These are phyloP conservation scores for Pezicula radicicola DNA, from an alignment of 2,329 filamentous ascomycete species.

Conservation along the genomic window DNA sequence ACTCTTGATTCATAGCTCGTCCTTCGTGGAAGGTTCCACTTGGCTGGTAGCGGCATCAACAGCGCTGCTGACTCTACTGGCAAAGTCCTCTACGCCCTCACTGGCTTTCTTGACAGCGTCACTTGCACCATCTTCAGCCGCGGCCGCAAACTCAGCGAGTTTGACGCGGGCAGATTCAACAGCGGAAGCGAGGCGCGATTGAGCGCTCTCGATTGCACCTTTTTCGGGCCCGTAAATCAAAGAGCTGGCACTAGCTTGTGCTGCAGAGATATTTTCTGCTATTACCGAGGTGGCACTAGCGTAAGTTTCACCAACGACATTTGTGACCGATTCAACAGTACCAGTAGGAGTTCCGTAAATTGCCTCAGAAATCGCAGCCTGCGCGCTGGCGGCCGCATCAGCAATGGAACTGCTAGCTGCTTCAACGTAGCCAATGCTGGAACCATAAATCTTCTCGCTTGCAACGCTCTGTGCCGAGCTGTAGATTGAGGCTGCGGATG, in stretches of 20 bases:
- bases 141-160: conserved; percentile 20
- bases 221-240: conserved; percentile 24
- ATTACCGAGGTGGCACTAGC: background rate
- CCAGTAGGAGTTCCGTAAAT: conserved; percentile 54
- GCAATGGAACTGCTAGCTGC: conserved; percentile 50
- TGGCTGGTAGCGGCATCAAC: conserved; percentile 37
- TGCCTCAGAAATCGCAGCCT: conserved; percentile 50
- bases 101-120: conserved; percentile 33
- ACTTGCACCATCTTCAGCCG: conserved; percentile 28
- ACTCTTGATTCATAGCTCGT: conserved; percentile 43
- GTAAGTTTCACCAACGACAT: conserved; percentile 6
- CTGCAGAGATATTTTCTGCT: background rate
- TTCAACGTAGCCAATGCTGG: conserved; percentile 47
- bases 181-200: conserved; percentile 20
- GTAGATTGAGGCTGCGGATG: conserved; percentile 49
- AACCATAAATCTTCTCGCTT: conserved; percentile 53
- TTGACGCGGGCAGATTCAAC: conserved; percentile 25
- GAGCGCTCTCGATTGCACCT: conserved; percentile 26
- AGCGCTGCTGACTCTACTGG: conserved; percentile 40
- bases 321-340: conserved; percentile 38
- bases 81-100: conserved; percentile 40
- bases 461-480: conserved; percentile 44
- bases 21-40: conserved; percentile 33
- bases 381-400: conserved; percentile 51
- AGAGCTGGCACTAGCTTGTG: conserved; percentile 13